A percentile compares a stretch with the other conserved stretches of the same genome.
Conservation (phyloP, 805 yeast species). For the Candida nitratophila region DNA sequence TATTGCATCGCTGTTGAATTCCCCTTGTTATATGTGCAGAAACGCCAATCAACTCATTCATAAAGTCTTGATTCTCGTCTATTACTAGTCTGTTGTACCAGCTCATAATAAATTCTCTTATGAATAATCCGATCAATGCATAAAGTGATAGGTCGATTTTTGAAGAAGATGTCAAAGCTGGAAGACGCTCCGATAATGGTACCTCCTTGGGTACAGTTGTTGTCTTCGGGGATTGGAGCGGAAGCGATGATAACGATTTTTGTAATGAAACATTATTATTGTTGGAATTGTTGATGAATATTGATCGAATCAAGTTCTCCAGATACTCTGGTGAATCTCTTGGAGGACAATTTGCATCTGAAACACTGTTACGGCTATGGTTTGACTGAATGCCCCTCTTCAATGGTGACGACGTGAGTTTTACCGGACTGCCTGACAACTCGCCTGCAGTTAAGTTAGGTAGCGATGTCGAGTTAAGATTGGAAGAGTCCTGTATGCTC, state of each 20-base stretch:
- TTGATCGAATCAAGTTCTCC: conserved; percentile 9
- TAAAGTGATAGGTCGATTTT: conserved; percentile 38
- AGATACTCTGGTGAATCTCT: conserved; percentile 21
- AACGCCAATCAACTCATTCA: conserved; percentile 31
- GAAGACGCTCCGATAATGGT: conserved; percentile 20
- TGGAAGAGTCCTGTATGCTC: background rate
- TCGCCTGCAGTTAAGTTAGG: background rate
- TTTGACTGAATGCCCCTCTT: background rate
- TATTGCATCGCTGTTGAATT: conserved; percentile 27
- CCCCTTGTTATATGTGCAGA: conserved; percentile 33
- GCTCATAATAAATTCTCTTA: conserved; percentile 37
- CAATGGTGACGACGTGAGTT: background rate
- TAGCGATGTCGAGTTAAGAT: background rate
- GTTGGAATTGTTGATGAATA: conserved; percentile 5
- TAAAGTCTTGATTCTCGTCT: conserved; percentile 33
- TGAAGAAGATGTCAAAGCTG: conserved; percentile 31
- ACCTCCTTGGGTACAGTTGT: background rate
- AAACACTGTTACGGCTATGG: background rate
- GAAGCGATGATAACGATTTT: background rate
- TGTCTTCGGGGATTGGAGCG: background rate
- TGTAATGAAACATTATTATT: background rate
- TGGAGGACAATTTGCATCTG: no score
- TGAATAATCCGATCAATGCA: conserved; percentile 36
- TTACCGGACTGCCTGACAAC: background rate
- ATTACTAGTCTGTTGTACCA: conserved; percentile 37